Evolutionary conservation across 208 protist species (phyloP).

Genomic region (Leishmania arabica): DNA sequence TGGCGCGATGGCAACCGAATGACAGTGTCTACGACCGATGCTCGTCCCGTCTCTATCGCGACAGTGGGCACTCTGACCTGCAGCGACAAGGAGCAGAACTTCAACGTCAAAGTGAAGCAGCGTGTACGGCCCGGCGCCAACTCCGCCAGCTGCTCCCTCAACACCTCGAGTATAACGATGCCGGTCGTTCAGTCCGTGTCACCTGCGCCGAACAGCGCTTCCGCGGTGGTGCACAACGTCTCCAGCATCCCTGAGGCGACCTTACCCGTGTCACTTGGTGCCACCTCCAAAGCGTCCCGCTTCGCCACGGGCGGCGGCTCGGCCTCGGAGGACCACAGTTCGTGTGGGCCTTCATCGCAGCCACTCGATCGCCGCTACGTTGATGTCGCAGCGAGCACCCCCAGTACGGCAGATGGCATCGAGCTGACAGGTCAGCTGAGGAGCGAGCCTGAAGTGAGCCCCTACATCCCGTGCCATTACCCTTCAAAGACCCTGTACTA

Average conservation of each 20-base stretch:
- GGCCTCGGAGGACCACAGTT: slow-evolving; percentile 11
- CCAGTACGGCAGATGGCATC: background rate
- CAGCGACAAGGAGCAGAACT: slow-evolving; percentile 18
- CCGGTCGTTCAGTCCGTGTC: slow-evolving; percentile 13
- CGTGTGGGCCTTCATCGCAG: background rate
- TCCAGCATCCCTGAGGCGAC: background rate
- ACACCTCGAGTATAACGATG: slow-evolving; percentile 15
- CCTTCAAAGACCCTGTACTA: slow-evolving; percentile 3
- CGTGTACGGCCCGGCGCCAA: slow-evolving; percentile 20
- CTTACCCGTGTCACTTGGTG: background rate
- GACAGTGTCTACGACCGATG: slow-evolving; percentile 28
- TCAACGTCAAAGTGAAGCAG: slow-evolving; percentile 49
- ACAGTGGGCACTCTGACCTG: slow-evolving; percentile 33
- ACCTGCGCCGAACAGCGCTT: background rate
- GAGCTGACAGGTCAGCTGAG: background rate
- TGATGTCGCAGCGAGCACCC: background rate
- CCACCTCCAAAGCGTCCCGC: background rate
- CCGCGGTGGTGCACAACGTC: background rate
- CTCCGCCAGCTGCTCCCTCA: slow-evolving; percentile 28
- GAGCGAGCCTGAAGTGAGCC: background rate
- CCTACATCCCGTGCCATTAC: background rate
- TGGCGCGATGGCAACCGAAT: slow-evolving; percentile 31
- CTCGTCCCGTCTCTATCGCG: slow-evolving; percentile 13
- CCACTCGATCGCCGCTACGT: background rate
- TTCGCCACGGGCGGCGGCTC: background rate